Conservation (phyloP, 257 asterid genomes). For the Leptodermis oblonga region DNA sequence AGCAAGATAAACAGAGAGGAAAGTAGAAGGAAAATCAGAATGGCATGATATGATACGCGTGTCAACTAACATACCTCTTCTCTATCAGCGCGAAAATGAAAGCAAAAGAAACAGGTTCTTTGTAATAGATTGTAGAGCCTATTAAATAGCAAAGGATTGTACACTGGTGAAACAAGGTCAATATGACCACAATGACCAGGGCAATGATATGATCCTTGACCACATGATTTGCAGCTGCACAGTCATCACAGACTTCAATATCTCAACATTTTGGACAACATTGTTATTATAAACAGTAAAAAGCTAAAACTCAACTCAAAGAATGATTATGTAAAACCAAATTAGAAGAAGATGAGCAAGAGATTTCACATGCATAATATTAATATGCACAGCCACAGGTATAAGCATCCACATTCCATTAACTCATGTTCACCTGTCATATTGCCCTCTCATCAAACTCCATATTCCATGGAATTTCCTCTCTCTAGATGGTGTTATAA, state of each 20-base stretch:
- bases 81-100: slow-evolving; percentile 46
- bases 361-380: background rate
- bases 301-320: background rate
- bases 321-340: background rate
- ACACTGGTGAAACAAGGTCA: slow-evolving; percentile 68
- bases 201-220: slow-evolving; percentile 48
- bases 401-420: background rate
- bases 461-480: background rate
- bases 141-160: slow-evolving; percentile 69
- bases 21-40: background rate
- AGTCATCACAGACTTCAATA: slow-evolving; percentile 3
- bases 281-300: background rate
- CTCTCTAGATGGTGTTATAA: background rate
- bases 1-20: too few species aligned
- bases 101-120: slow-evolving; percentile 58
- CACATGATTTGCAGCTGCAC: slow-evolving; percentile 84
- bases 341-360: background rate
- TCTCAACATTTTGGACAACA: background rate
- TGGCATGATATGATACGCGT: background rate
- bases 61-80: slow-evolving; percentile 43
- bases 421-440: too few species aligned
- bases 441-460: background rate
- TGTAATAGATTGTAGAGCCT: slow-evolving; percentile 51
- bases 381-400: background rate
- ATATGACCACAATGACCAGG: slow-evolving; percentile 91